Conservation (phyloP, 2,329 filamentous ascomycete genomes). For the Metarhizium rileyi region DNA sequence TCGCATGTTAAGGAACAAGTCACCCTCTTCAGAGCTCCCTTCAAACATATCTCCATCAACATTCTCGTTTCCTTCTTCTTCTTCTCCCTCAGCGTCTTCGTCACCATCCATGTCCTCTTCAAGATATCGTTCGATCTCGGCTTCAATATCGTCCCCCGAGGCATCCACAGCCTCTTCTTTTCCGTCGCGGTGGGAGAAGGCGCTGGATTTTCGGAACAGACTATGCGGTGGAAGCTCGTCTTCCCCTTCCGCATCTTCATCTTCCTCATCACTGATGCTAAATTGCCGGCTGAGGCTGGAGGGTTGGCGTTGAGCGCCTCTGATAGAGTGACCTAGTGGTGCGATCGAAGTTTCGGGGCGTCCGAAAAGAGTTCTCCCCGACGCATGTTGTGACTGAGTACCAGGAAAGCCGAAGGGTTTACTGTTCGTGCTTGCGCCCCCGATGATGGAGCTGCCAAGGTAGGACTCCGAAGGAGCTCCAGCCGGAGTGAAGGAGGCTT, state of each 20-base stretch:
- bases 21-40: slow-evolving; percentile 32
- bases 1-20: slow-evolving; percentile 41
- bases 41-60: slow-evolving; percentile 30
- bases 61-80: slow-evolving; percentile 30
- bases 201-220: slow-evolving; percentile 21
- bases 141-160: slow-evolving; percentile 22
- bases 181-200: slow-evolving; percentile 7
- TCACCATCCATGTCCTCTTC: slow-evolving; percentile 27
- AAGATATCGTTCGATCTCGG: slow-evolving; percentile 26
- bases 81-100: slow-evolving; percentile 24
- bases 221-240: slow-evolving; percentile 23
- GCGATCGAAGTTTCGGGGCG: slow-evolving; percentile 26
- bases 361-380: slow-evolving; percentile 29
- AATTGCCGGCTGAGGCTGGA: slow-evolving; percentile 41
- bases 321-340: slow-evolving; percentile 39
- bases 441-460: slow-evolving; percentile 44
- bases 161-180: slow-evolving; percentile 16
- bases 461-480: slow-evolving; percentile 47
- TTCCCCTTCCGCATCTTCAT: slow-evolving; percentile 25
- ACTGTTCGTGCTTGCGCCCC: slow-evolving; percentile 27
- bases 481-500: slow-evolving; percentile 44
- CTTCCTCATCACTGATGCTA: slow-evolving; percentile 21
- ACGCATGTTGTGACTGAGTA: slow-evolving; percentile 15
- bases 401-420: slow-evolving; percentile 32
- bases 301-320: slow-evolving; percentile 32